These are phyloP conservation scores for Microdochium trichocladiopsis DNA, from an alignment of 2,329 filamentous ascomycete species.

Conservation along the genomic window DNA sequence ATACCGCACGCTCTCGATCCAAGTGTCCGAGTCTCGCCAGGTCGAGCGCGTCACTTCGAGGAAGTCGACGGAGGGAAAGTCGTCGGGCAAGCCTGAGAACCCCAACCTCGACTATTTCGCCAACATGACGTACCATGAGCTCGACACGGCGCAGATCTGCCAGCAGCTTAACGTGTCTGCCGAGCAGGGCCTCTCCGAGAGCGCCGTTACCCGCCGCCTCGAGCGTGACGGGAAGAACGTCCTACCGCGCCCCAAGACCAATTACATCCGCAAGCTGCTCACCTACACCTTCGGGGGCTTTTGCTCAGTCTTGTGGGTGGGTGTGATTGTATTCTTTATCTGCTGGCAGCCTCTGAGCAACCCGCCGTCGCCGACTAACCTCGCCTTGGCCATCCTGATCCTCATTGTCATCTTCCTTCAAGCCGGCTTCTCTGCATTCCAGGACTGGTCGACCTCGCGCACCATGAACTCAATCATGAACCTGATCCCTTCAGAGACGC, in stretches of 20 bases:
- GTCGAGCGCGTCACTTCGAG: constrained; percentile 11
- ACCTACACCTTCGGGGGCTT: constrained; percentile 39
- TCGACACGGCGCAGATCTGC: constrained; percentile 23
- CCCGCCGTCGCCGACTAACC: constrained; percentile 33
- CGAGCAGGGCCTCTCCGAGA: constrained; percentile 25
- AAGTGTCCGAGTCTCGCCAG: constrained; percentile 27
- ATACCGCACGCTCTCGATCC: constrained; percentile 32
- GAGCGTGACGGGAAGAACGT: constrained; percentile 33
- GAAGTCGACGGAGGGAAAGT: constrained; percentile 10
- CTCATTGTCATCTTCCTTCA: constrained; percentile 39
- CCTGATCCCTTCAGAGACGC: constrained; percentile 33
- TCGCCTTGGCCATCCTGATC: constrained; percentile 36
- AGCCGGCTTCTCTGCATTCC: constrained; percentile 36
- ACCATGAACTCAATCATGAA: constrained; percentile 40
- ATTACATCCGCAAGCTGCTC: constrained; percentile 32
- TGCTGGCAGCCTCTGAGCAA: constrained; percentile 38
- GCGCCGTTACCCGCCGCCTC: constrained; percentile 22
- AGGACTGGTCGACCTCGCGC: constrained; percentile 37
- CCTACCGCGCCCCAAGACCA: constrained; percentile 31
- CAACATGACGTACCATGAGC: constrained; percentile 29
- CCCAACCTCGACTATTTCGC: constrained; percentile 24
- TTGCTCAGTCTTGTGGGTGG: constrained; percentile 38
- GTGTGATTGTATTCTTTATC: constrained; percentile 38
- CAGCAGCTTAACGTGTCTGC: constrained; percentile 30
- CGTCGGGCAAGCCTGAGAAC: constrained; percentile 28